These are phyloP conservation scores for Triangularia setosa DNA, from an alignment of 2,329 filamentous ascomycete genomes.

Conservation along the genomic window DNA sequence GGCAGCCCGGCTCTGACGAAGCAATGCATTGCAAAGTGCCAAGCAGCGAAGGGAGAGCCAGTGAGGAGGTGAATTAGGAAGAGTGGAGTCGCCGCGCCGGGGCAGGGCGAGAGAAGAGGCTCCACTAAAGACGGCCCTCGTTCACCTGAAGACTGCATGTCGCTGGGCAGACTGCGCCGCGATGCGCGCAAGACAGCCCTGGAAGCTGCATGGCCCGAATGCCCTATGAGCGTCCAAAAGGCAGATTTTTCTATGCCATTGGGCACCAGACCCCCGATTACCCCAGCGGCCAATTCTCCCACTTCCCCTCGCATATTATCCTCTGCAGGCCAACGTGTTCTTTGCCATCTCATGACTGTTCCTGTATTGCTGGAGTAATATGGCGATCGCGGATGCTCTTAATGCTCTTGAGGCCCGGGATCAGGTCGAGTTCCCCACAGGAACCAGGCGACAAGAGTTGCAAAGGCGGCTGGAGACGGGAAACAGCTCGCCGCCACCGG, in stretches of 20 bases:
- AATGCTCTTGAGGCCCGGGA: constrained; percentile 9
- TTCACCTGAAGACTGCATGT: constrained; percentile 15
- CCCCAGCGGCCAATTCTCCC: constrained; percentile 14
- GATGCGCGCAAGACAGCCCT: constrained; percentile 38
- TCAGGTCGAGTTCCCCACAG: not conserved
- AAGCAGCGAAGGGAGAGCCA: not conserved
- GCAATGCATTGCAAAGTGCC: constrained; percentile 2
- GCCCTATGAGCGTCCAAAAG: constrained; percentile 38
- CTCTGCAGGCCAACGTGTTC: not conserved
- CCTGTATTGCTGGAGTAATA: not conserved
- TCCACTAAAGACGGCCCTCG: constrained; percentile 10
- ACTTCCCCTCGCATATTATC: not conserved
- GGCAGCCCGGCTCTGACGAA: constrained; percentile 12
- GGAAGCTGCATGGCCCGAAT: constrained; percentile 37
- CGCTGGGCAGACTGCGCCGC: constrained; percentile 40
- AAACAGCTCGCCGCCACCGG: constrained; percentile 13
- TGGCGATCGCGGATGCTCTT: not conserved
- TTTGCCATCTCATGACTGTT: not conserved
- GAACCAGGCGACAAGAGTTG: not conserved
- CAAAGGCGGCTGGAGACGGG: constrained; percentile 11
- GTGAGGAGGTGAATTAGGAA: constrained; percentile 1
- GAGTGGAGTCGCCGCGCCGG: constrained; percentile 10
- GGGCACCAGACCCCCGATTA: constrained; percentile 26
- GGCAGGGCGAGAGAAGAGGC: constrained; percentile 8
- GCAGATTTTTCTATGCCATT: constrained; percentile 34